Base-by-base conservation (phyloP, 768 basidiomycete genomes). In the Pisolithus marmoratus region DNA sequence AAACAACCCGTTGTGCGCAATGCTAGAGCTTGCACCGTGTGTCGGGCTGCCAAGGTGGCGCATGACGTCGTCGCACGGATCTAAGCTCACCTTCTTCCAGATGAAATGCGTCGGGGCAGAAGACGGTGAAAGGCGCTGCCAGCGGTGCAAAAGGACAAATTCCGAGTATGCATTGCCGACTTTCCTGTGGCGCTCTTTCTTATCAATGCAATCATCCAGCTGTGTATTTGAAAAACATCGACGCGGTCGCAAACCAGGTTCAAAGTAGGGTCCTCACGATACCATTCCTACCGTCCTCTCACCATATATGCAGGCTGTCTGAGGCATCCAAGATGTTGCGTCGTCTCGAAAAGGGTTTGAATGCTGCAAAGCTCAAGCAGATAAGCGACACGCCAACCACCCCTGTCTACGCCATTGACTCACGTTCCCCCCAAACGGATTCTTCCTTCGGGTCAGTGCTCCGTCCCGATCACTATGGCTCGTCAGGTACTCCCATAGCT, bases 21-120 rank as follows among this genome's bases (percentile, higher is more conserved):
- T 49, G 76, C 78, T 43, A 67, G 79, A 46, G 90, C 90, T 17
- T 93, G 90, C 65, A 90, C 86, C 38, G 88, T 90, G 59, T 93
- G 90, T 67, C 82, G 89, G 41, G 79, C 82, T 49, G 89, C 90
- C 56, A 92, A 92, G 81, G 90, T 85, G 56, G 42, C 52, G 46
- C 36, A 56, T 38, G 50, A 52, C 54, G 34, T 54, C 49, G 48
- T 53, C 51, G 49, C 43, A 46, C 50, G 57, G 53, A 49, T 50
- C 37, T 27, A 50, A 4, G 46, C 50, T 68, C 52, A 63, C 54
- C 44, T 42, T 49, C 34, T 46, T 48, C 41, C 58, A 92, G 90
- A 93, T 93, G 90, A 90, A 91, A 68, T 93, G 90, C 61, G 89
- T 92, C 53, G 90, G 88, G 42, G 86, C 90, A 46, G 90, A 93